These are phyloP conservation scores for Avena eriantha DNA, from an alignment of 176 grass and related monocot species.

Conservation along the genomic window DNA sequence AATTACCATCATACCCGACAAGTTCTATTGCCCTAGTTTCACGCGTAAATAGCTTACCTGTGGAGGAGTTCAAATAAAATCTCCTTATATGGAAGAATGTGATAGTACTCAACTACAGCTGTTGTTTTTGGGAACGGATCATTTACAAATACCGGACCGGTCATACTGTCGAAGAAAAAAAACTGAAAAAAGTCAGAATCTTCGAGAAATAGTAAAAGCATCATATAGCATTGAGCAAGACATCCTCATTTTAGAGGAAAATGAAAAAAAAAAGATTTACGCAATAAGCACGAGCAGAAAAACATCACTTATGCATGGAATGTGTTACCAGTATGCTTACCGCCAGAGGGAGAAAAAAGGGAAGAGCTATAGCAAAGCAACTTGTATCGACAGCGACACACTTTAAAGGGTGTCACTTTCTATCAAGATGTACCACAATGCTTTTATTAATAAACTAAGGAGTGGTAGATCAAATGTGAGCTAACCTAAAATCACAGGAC, in stretches of 20 bases:
- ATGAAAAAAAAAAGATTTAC: too few species aligned
- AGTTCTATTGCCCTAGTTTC: not conserved
- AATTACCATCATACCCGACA: slow-evolving; percentile 13
- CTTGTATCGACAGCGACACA: not conserved
- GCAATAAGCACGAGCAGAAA: too few species aligned
- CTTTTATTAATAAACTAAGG: not conserved
- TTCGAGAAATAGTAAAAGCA: not conserved
- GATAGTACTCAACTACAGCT: slow-evolving; percentile 51
- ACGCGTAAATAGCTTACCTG: slow-evolving; percentile 38
- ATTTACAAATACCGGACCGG: slow-evolving; percentile 40
- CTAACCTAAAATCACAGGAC: not conserved
- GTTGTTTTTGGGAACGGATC: slow-evolving; percentile 17
- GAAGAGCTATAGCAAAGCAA: not conserved
- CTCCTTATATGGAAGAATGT: slow-evolving; percentile 57
- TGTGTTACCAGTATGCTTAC: too few species aligned
- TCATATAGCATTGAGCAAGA: not conserved
- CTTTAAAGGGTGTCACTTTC: not conserved
- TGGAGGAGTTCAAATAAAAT: slow-evolving; percentile 37
- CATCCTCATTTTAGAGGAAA: not conserved
- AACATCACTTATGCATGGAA: too few species aligned
- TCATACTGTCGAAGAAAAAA: slow-evolving; percentile 41
- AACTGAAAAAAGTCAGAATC: not conserved
- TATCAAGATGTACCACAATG: not conserved
- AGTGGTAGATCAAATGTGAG: not conserved
- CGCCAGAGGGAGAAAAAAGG: too few species aligned